phyloP scores from a whole-genome alignment of 306 rosid species.

The Lablab purpureus region DNA sequence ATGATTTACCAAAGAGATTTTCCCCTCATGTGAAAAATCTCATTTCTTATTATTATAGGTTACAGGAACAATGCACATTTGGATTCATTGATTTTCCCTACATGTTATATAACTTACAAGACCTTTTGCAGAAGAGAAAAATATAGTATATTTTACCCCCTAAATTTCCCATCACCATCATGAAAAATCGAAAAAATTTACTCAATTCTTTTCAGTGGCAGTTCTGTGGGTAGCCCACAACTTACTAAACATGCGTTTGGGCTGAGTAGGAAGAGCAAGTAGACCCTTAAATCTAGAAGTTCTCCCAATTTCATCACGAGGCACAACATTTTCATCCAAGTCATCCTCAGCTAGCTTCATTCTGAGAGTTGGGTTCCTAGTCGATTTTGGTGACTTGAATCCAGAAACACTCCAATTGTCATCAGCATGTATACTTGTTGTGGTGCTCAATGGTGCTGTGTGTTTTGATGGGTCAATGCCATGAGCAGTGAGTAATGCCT shows the following conservation, averaged over 20 bases:
- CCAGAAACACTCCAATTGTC: conserved; percentile 88
- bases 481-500: conserved; percentile 70
- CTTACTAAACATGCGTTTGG: conserved; percentile 79
- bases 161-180: conserved; percentile 54
- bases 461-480: conserved; percentile 74
- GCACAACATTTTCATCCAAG: conserved; percentile 52
- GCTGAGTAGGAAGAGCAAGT: conserved; percentile 66
- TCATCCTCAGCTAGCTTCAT: conserved; percentile 86
- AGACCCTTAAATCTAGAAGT: conserved; percentile 60
- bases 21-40: conserved; percentile 54
- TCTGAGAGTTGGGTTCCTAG: conserved; percentile 66
- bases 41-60: conserved; percentile 68
- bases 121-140: conserved; percentile 42
- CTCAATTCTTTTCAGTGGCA: conserved; percentile 72
- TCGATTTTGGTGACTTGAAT: conserved; percentile 70
- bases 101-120: conserved; percentile 69
- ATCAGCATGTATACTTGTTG: conserved; percentile 68
- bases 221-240: conserved; percentile 77
- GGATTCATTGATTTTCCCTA: conserved; percentile 64
- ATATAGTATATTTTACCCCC: conserved; percentile 57
- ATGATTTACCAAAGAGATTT: conserved; percentile 49
- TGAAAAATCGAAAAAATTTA: conserved; percentile 50
- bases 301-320: conserved; percentile 58
- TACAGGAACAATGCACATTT: conserved; percentile 72
- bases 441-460: conserved; percentile 64